Base-by-base conservation (phyloP, 2,329 filamentous ascomycete genomes). In the Aspergillus texensis region DNA sequence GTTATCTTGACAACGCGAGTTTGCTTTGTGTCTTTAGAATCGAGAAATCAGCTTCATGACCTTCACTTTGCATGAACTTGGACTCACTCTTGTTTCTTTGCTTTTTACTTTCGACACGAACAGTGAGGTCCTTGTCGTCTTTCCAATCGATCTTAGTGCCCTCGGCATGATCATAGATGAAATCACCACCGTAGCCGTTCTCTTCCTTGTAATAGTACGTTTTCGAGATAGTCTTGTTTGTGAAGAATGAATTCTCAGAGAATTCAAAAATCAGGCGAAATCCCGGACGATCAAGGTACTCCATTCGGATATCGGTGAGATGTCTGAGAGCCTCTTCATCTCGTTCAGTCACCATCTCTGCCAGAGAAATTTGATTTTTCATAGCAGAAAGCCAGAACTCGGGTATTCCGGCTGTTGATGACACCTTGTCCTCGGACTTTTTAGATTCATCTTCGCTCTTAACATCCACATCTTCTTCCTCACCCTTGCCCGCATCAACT, bases 381-480 rank as follows among this genome's bases (percentile, higher is more conserved):
- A 99, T 98, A 72, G 96, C 94, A 66, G 94, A 97, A 57, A 99
- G 86, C 95, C 95, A 99, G 87, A 99, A 99, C 82, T 99, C 95
- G 67, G 95, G 95, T 67, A 99, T 97, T 80, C 95, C 95, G 74
- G 88, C 85, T 68, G 90, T 81, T 57, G 78, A 78, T 43, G 80
- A 69, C 56, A 79, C 82, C 61, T 81, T 78, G 34, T 74, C 75
- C 63, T 81, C 79, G 39, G 82, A 78, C 67, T 86, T 82, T 62
- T 82, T 79, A 53, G 69, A 64, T 57, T 84, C 76, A 70, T 87
- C 83, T 68, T 89, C 85, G 58, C 88, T 83, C 74, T 89, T 85
- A 26, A 83, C 83, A 56, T 86, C 83, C 62, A 86, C 84, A 21
- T 89, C 86, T 26, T 88, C 88, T 56, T 93, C 89, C 48, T 91